Base-by-base conservation (phyloP, 352 stramenopile species). In the Phytopythium ostracodes region DNA sequence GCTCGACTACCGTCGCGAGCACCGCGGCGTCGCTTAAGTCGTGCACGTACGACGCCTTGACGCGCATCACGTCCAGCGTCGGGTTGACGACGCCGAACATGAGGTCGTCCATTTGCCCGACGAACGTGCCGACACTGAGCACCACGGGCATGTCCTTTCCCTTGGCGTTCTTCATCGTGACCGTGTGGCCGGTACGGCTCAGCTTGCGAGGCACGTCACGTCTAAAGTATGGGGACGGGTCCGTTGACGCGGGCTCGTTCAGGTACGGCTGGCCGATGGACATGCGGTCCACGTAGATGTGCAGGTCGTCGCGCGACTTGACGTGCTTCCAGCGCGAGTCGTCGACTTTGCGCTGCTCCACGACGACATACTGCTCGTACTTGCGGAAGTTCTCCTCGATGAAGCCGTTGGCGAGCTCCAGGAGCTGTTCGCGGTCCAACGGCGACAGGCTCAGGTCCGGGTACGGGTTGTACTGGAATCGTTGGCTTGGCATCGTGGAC, bases 1-100 rank as follows among this genome's bases (percentile, higher is more conserved):
- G 73, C 15, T 75, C 64, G 35, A 76, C 67, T 2, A 86, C 59
- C 0, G 68, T 70, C 1, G 73, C 76, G 17, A 88, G 47, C 35
- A 88, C 67, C 0, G 68, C 67, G 14, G 73, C 67, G 44, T 77
- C 69, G 36, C 60, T 67, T 29, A 84, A 55, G 42, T 70, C 66
- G 42, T 77, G 67, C 27, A 85, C 69, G 56, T 88, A 80, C 52
- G 72, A 77, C 2, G 70, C 67, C 51, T 77, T 80, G 60, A 80
- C 65, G 14, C 65, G 65, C 72, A 76, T 77, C 42, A 64, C 59
- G 24, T 80, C 70, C 20, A 72, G 51, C 18, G 70, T 73, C 43
- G 62, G 67, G 25, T 73, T 76, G 18, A 76, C 59, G 20, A 68
- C 60, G 6, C 72, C 72, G 42, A 72, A 65, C 69, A 82, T 77